Conservation (phyloP, 345 rosid genomes). For the Hibiscus mutabilis region DNA sequence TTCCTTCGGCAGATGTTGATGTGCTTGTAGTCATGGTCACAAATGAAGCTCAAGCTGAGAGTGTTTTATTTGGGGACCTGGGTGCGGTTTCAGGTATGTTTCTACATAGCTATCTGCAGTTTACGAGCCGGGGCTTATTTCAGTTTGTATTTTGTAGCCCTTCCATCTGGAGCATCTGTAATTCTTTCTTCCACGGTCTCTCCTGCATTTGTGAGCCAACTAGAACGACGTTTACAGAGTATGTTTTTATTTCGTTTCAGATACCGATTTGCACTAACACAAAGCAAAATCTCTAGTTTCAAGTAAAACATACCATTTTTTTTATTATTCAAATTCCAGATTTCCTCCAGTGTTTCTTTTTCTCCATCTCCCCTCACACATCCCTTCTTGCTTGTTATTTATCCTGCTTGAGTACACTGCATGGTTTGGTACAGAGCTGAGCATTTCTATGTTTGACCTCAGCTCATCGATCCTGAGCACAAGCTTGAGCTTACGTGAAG, state of each 20-base stretch:
- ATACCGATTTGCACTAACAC: not conserved
- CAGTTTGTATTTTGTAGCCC: slow-evolving; percentile 35
- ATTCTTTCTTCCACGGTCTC: slow-evolving; percentile 91
- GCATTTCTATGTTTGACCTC: not conserved
- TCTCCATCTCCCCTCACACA: not conserved
- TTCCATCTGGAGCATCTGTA: slow-evolving; percentile 67
- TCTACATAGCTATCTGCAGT: slow-evolving; percentile 2
- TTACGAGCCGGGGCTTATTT: slow-evolving; percentile 21
- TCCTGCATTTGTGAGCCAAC: slow-evolving; percentile 67
- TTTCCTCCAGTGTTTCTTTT: not conserved
- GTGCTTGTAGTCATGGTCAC: slow-evolving; percentile 90
- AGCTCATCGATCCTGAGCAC: not conserved
- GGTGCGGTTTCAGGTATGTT: slow-evolving; percentile 79
- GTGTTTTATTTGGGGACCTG: slow-evolving; percentile 63
- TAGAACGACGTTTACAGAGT: slow-evolving; percentile 70
- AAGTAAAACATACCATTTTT: not conserved
- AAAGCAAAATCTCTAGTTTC: not conserved
- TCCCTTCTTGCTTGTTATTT: too few relatives aligned
- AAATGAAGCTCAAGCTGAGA: slow-evolving; percentile 85
- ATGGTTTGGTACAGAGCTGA: not conserved
- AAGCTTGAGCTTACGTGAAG: not conserved
- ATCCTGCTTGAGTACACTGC: not conserved
- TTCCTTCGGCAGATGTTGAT: slow-evolving; percentile 55
- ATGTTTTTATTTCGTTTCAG: slow-evolving; percentile 22
- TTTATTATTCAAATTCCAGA: slow-evolving; percentile 5